Base-by-base conservation (phyloP, 805 yeast species). In the Myxozyma melibiosi region DNA sequence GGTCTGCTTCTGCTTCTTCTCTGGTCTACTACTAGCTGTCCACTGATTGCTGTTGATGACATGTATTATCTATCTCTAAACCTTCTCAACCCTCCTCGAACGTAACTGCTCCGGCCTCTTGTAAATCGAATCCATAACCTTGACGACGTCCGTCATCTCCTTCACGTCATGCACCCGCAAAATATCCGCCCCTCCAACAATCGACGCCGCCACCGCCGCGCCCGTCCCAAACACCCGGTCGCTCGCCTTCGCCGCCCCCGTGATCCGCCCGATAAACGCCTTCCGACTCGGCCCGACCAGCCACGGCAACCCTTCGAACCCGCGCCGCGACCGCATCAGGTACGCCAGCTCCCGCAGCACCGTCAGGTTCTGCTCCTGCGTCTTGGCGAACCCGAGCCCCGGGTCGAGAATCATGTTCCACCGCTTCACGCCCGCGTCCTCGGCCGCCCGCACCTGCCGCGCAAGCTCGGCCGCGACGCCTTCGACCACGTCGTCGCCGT, bases 321-420 rank as follows among this genome's bases (percentile, higher is more conserved):
- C 53, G 39, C 62, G 51, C 28, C 62, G 42, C 16, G 58, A 34
- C 4, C 33, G 47, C 9, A 56, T 25, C 18, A 73, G 66, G n/a
- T 60, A 58, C 4, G 55, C 50, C 18, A 71, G 67, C 16, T 68
- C 62, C 18, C 82, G 79, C 28, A 94, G 77, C 0, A 90, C 65
- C 22, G 78, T 78, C 31, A 91, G 63, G 70, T 91, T 92, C 67
- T 91, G 96, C 6, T 69, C 63, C n/a, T 79, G 65, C 51, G 78
- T 79, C 70, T 94, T 94, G n/a, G 98, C 97, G 72, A 94, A 94
- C 1, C 99, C 99, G 40, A 94, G 73, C 1, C 99, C 99, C 0
- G 99, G 99, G 69, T 94, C 99, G 3, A 90, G 67, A 16, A 94
- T 83, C 2, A 94, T 75, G 72, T 94, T 98, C 96, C 97, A 94